phyloP scores from a whole-genome alignment of 805 yeast genomes.

The Brettanomyces bruxellensis region DNA sequence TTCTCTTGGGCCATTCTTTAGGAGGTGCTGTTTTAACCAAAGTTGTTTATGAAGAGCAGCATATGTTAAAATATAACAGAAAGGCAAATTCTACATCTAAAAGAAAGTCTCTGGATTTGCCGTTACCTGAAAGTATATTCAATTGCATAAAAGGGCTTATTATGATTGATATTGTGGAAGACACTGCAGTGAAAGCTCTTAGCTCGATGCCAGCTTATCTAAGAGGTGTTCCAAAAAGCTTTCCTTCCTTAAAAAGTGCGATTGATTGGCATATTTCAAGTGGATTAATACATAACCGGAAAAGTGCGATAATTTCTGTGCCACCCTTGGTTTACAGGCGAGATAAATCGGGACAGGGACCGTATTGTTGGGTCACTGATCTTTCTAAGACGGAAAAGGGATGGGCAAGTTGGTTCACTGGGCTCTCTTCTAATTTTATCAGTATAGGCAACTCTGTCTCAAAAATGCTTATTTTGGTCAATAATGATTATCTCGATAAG shows the following conservation, averaged over 20 bases:
- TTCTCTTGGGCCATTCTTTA: slow-evolving; percentile 80
- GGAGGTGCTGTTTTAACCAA: slow-evolving; percentile 82
- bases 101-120: neutral
- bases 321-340: slow-evolving; percentile 47
- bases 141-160: slow-evolving; percentile 51
- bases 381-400: slow-evolving; percentile 49
- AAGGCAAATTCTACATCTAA: no score
- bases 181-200: slow-evolving; percentile 71
- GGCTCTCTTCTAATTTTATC: slow-evolving; percentile 46
- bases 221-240: slow-evolving; percentile 51
- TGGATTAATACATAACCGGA: slow-evolving; percentile 41
- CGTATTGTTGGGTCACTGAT: slow-evolving; percentile 53
- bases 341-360: slow-evolving; percentile 5
- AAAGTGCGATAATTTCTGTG: slow-evolving; percentile 68
- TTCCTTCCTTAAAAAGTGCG: slow-evolving; percentile 46
- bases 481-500: slow-evolving; percentile 82
- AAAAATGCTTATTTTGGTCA: slow-evolving; percentile 73
- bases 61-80: slow-evolving; percentile 9
- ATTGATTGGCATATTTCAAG: slow-evolving; percentile 74
- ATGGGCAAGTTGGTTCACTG: slow-evolving; percentile 82
- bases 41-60: slow-evolving; percentile 24
- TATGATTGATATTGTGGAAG: slow-evolving; percentile 90
- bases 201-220: slow-evolving; percentile 60
- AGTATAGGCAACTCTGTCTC: slow-evolving; percentile 33
- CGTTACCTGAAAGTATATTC: slow-evolving; percentile 8